These are phyloP conservation scores for Chlorella sp. DNA, from an alignment of 139 green algal genomes.

Conservation along the genomic window DNA sequence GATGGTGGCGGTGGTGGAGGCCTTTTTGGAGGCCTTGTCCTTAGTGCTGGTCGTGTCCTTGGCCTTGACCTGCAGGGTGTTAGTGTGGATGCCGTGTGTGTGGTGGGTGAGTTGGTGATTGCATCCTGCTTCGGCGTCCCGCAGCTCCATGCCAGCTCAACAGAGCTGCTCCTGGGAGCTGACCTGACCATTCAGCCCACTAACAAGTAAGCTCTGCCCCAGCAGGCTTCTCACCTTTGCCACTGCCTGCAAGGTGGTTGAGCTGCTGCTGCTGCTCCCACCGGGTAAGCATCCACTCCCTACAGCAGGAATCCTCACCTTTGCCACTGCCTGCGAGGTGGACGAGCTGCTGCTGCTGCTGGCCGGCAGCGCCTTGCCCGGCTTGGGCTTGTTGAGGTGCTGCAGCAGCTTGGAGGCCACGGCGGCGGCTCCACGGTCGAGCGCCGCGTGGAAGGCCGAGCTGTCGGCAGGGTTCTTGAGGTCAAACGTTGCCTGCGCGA, in stretches of 20 bases:
- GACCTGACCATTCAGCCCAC: too few species aligned
- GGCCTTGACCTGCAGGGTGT: neutral
- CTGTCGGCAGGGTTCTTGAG: constrained; percentile 36
- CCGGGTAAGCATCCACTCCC: neutral
- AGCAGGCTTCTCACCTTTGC: neutral
- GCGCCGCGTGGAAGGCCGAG: constrained; percentile 29
- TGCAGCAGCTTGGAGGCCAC: constrained; percentile 27
- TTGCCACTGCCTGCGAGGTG: neutral
- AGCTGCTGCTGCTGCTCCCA: neutral
- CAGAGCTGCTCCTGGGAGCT: too few species aligned
- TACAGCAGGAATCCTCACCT: neutral
- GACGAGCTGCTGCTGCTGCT: neutral
- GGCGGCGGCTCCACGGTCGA: constrained; percentile 26
- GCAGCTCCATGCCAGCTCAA: too few species aligned
- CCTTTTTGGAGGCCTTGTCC: neutral
- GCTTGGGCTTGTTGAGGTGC: constrained; percentile 30
- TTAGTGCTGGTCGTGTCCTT: neutral
- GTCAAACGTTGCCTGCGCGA: constrained; percentile 29
- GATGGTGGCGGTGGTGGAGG: too few species aligned
- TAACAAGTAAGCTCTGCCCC: neutral
- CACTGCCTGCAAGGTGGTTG: neutral
- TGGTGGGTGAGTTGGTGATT: too few species aligned
- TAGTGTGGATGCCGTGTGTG: too few species aligned
- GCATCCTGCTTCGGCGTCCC: too few species aligned
- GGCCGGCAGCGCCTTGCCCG: neutral